Conservation (phyloP, 495 filamentous ascomycete species). For the Thozetella sp. region DNA sequence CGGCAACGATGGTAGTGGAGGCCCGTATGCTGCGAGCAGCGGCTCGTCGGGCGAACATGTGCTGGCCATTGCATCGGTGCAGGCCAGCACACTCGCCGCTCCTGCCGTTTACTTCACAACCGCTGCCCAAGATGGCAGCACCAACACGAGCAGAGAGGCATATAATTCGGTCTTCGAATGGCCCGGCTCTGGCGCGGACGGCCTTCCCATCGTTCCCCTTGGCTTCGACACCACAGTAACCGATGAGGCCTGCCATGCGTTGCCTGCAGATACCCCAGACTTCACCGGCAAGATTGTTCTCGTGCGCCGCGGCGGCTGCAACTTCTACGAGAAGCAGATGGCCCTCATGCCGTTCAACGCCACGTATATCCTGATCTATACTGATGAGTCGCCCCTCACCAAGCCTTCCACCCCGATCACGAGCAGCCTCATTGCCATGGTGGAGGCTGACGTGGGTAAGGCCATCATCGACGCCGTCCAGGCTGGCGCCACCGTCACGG, state of each 20-base stretch:
- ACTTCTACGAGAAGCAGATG: slow-evolving; percentile 16
- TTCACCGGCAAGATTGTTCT: slow-evolving; percentile 38
- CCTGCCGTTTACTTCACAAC: slow-evolving; percentile 21
- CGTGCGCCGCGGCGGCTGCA: slow-evolving; percentile 31
- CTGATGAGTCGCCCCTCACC: slow-evolving; percentile 13
- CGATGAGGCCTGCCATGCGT: slow-evolving; percentile 20
- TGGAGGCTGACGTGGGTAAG: slow-evolving; percentile 17
- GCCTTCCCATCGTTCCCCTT: slow-evolving; percentile 20
- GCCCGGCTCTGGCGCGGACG: slow-evolving; percentile 7
- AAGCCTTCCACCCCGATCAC: slow-evolving; percentile 10
- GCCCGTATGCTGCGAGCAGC: slow-evolving; percentile 27
- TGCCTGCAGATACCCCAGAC: slow-evolving; percentile 26
- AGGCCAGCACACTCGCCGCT: slow-evolving; percentile 18
- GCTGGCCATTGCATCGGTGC: slow-evolving; percentile 23
- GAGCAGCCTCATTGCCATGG: slow-evolving; percentile 14
- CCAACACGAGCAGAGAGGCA: slow-evolving; percentile 18
- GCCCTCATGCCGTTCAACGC: slow-evolving; percentile 23
- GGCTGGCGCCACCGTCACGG: slow-evolving; percentile 23
- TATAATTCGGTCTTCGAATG: slow-evolving; percentile 16
- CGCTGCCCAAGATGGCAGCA: slow-evolving; percentile 18
- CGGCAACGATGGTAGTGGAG: slow-evolving; percentile 29
- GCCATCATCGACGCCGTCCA: slow-evolving; percentile 25
- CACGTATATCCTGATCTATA: slow-evolving; percentile 26
- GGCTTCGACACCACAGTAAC: slow-evolving; percentile 16
- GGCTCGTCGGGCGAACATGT: slow-evolving; percentile 29